A percentile compares a stretch with the other conserved stretches of the same genome.
phyloP scores from a whole-genome alignment of 306 rosid genomes.

The Prosopis cineraria region DNA sequence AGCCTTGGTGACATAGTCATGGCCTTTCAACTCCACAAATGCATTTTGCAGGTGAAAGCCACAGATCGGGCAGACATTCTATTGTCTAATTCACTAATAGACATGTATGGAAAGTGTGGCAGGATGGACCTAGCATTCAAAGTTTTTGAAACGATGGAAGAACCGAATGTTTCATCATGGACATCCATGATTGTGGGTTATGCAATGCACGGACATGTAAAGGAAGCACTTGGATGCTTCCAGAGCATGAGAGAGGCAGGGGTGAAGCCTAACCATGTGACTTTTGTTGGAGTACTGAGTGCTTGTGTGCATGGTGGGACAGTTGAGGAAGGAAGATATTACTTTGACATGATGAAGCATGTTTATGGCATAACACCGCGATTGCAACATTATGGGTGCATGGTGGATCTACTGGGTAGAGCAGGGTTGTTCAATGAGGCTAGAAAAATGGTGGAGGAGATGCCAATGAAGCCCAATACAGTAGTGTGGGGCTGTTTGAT shows the following conservation, averaged over 20 bases:
- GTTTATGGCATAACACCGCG: slow-evolving; percentile 56
- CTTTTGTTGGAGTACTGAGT: slow-evolving; percentile 72
- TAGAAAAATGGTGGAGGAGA: slow-evolving; percentile 65
- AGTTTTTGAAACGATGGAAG: slow-evolving; percentile 61
- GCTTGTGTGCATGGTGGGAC: slow-evolving; percentile 83
- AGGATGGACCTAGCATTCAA: slow-evolving; percentile 65
- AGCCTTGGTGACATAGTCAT: slow-evolving; percentile 59
- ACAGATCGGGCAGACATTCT: slow-evolving; percentile 42
- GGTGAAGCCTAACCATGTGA: slow-evolving; percentile 67
- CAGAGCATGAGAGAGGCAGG: slow-evolving; percentile 59
- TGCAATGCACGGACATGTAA: slow-evolving; percentile 73
- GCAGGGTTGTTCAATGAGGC: slow-evolving; percentile 77
- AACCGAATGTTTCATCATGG: slow-evolving; percentile 67
- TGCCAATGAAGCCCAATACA: slow-evolving; percentile 80
- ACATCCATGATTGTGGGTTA: slow-evolving; percentile 85
- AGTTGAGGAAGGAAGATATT: slow-evolving; percentile 62
- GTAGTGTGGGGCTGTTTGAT: slow-evolving; percentile 75
- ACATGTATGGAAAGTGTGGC: slow-evolving; percentile 90
- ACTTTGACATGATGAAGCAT: slow-evolving; percentile 68
- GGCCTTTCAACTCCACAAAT: slow-evolving; percentile 68
- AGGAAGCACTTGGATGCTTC: slow-evolving; percentile 69
- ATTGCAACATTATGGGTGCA: slow-evolving; percentile 78
- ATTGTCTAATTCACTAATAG: slow-evolving; percentile 68
- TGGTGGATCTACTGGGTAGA: slow-evolving; percentile 76
- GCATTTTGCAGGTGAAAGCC: slow-evolving; percentile 51